Conservation (phyloP, 176 grass and related monocot genomes). For the Oryza punctata region DNA sequence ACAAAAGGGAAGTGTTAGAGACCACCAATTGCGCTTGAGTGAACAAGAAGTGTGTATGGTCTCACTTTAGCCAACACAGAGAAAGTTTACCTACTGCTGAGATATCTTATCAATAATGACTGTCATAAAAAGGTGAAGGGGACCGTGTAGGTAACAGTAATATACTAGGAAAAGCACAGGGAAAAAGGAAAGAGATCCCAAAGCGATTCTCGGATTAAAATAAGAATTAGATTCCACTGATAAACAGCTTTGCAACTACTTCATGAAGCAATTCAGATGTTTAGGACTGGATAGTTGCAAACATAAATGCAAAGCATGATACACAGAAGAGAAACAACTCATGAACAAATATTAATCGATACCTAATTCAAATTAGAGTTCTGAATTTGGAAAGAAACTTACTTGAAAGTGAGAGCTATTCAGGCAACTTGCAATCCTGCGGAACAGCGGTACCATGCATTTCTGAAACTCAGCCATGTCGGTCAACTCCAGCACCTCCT, state of each 20-base stretch:
- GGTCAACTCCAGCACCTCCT: conserved; percentile 81
- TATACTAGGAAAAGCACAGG: conserved; percentile 32
- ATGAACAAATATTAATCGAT: not conserved
- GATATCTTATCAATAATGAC: conserved; percentile 41
- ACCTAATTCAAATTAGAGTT: conserved; percentile 18
- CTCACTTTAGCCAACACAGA: conserved; percentile 52
- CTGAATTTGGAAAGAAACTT: conserved; percentile 35
- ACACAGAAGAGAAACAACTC: not conserved
- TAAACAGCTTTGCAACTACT: conserved; percentile 38
- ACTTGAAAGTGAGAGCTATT: conserved; percentile 98
- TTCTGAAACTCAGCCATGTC: conserved; percentile 89
- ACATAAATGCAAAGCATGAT: not conserved
- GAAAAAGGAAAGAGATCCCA: conserved; percentile 39
- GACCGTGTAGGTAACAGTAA: conserved; percentile 36
- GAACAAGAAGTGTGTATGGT: conserved; percentile 25
- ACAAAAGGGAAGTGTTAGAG: conserved; percentile 27
- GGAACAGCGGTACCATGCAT: conserved; percentile 81
- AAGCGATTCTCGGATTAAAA: conserved; percentile 27
- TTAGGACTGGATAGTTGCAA: not conserved
- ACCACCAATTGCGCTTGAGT: conserved; percentile 25
- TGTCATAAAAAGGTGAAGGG: conserved; percentile 41
- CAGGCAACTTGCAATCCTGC: conserved; percentile 67
- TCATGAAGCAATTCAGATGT: conserved; percentile 18
- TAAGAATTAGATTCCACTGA: conserved; percentile 25
- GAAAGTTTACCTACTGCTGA: conserved; percentile 36